These are phyloP conservation scores for Pycnococcus provasolii DNA, from an alignment of 139 green algal species.

Conservation along the genomic window DNA sequence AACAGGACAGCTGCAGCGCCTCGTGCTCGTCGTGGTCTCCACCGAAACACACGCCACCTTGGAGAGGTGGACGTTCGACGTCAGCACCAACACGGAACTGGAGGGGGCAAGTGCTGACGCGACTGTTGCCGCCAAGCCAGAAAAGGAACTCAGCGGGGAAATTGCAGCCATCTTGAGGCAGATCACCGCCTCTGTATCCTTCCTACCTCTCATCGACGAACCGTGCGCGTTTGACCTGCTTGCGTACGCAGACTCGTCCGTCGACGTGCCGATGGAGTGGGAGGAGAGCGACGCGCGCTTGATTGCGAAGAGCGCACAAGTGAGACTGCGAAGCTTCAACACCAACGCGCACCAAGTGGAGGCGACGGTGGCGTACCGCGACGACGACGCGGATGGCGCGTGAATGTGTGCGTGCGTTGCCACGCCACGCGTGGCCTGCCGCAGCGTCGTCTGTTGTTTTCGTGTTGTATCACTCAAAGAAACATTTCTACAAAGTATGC, in stretches of 20 bases:
- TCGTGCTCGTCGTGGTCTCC: slow-evolving; percentile 79
- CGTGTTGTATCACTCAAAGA: too few relatives aligned
- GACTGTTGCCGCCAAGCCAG: slow-evolving; percentile 51
- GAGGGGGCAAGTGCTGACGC: slow-evolving; percentile 22
- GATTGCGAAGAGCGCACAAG: slow-evolving; percentile 64
- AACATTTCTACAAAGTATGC: too few relatives aligned
- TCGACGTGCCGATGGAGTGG: slow-evolving; percentile 69
- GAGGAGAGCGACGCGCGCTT: slow-evolving; percentile 76
- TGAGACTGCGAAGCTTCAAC: slow-evolving; percentile 79
- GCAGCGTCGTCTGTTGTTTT: too few relatives aligned
- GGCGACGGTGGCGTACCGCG: slow-evolving; percentile 72
- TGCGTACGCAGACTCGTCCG: slow-evolving; percentile 69
- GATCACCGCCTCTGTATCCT: slow-evolving; percentile 87
- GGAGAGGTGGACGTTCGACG: slow-evolving; percentile 92
- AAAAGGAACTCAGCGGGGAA: slow-evolving; percentile 73
- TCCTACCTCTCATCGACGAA: slow-evolving; percentile 83
- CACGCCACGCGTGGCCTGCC: too few relatives aligned
- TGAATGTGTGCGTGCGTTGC: too few relatives aligned
- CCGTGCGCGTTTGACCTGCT: slow-evolving; percentile 87
- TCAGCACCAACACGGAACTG: slow-evolving; percentile 69
- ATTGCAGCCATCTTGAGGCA: slow-evolving; percentile 88
- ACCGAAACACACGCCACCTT: slow-evolving; percentile 55
- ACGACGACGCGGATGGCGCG: slow-evolving; percentile 25
- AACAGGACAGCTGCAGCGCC: slow-evolving; percentile 64
- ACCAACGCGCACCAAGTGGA: slow-evolving; percentile 91